Evolutionary conservation across 1,284 basidiomycete genomes (phyloP), one percentile per base, ranked within the genome.

Genomic region (Somion occarium): DNA sequence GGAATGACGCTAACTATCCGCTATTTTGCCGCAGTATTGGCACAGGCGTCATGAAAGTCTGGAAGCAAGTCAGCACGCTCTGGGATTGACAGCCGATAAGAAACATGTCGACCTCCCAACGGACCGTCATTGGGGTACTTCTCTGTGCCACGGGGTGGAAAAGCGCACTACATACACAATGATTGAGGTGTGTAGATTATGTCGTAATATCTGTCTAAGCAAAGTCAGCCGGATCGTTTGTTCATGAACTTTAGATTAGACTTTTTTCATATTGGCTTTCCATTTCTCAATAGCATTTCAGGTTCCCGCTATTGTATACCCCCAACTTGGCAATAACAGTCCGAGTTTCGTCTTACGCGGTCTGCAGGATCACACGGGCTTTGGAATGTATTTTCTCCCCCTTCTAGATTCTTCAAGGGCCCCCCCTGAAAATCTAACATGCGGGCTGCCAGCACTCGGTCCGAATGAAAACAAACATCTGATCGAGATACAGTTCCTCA

Each of bases 41-140:
- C 43, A 71, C 69, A 22, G 69, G 69, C 25, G 69, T 70, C 42
- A 54, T 66, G 57, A 71, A 71, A 56, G 61, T 71, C 41, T 71
- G 69, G 69, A 62, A 63, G 46, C 64, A 61, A 50, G 66, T 59
- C 15, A 50, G 60, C 37, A 50, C 59, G 39, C 59, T 69, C 46
- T 70, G 68, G 68, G 62, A 13, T 30, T n/a, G 25, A 46, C 44
- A 18, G 18, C 18, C 42, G 20, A 22, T 41, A 41, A 18, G 42
- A 34, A 34, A 34, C n/a, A 34, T 34, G 30, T 15, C 30, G 7
- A 34, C 30, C 7, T 34, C 30, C 15, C 7, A 34, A 15, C 30
- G 30, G 30, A 7, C 30, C 30, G 30, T 34, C 30, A 34, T 34
- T n/a, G 15, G 30, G 30, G 30, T 34, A 34, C 30, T n/a, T n/a